These are phyloP conservation scores for Hypoxylon intermedium DNA, from an alignment of 495 filamentous ascomycete genomes.

Conservation along the genomic window DNA sequence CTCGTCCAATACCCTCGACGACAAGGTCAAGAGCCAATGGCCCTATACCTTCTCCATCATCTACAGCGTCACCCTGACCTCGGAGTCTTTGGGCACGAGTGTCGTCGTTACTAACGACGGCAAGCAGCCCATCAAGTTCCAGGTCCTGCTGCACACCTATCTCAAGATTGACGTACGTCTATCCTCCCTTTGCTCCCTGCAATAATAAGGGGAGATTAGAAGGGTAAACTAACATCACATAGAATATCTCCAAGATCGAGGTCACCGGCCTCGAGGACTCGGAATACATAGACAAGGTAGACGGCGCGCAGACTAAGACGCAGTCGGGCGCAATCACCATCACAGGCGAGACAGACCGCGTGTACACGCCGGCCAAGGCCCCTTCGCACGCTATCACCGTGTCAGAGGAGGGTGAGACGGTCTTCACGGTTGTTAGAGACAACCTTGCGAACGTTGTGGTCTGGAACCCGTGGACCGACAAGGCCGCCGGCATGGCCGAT, in stretches of 20 bases:
- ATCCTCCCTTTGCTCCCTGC: not conserved
- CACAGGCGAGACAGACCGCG: conserved; percentile 80
- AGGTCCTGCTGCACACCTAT: conserved; percentile 92
- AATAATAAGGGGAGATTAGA: not conserved
- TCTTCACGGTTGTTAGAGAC: conserved; percentile 77
- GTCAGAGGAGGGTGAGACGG: conserved; percentile 63
- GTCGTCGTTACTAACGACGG: conserved; percentile 90
- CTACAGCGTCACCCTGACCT: conserved; percentile 86
- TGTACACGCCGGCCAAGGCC: conserved; percentile 65
- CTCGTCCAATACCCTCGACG: conserved; percentile 69
- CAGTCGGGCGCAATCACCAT: conserved; percentile 65
- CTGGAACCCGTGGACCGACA: conserved; percentile 96
- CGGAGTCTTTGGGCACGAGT: conserved; percentile 76
- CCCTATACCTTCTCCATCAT: conserved; percentile 86
- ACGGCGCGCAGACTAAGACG: conserved; percentile 62
- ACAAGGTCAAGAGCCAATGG: conserved; percentile 71
- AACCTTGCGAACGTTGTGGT: conserved; percentile 86
- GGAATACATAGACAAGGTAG: conserved; percentile 83
- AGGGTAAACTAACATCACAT: not conserved
- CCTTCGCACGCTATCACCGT: conserved; percentile 67
- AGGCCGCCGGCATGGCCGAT: conserved; percentile 80
- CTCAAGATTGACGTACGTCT: conserved; percentile 73
- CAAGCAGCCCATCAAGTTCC: conserved; percentile 81
- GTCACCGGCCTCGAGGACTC: conserved; percentile 76
- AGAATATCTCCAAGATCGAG: conserved; percentile 77